Percentiles rank a stretch among this genome's conserved stretches.
Conservation (phyloP, 148 eudicot genomes). For the Diospyros kaki region DNA sequence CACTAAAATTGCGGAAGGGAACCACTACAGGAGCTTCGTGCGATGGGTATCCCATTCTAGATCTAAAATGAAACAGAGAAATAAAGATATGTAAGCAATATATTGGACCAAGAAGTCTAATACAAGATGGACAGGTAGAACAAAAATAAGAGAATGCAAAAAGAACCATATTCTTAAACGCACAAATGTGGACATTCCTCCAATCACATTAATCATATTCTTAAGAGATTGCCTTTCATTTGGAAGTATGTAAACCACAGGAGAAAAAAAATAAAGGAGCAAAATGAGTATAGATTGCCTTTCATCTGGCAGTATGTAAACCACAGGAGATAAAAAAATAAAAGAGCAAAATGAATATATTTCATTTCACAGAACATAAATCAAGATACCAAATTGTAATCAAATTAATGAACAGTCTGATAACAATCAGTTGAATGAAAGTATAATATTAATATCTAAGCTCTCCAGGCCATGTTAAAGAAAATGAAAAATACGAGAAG, state of each 20-base stretch:
- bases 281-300: background rate
- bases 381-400: background rate
- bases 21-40: conserved; percentile 57
- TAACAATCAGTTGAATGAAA: background rate
- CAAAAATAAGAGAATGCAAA: background rate
- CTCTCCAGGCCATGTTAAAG: background rate
- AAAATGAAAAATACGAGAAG: background rate
- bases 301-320: background rate
- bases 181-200: background rate
- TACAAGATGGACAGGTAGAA: too few relatives aligned
- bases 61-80: conserved; percentile 8
- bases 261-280: background rate
- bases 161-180: background rate
- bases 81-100: conserved; percentile 8
- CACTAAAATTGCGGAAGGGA: conserved; percentile 90
- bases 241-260: background rate
- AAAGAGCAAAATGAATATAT: background rate
- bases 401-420: background rate
- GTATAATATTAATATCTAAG: background rate
- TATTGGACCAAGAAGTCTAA: background rate
- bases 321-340: background rate
- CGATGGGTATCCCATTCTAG: conserved; percentile 48
- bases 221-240: background rate
- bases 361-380: background rate
- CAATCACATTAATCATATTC: background rate